Conservation (phyloP, 345 rosid genomes). For the Hirschfeldia incana region DNA sequence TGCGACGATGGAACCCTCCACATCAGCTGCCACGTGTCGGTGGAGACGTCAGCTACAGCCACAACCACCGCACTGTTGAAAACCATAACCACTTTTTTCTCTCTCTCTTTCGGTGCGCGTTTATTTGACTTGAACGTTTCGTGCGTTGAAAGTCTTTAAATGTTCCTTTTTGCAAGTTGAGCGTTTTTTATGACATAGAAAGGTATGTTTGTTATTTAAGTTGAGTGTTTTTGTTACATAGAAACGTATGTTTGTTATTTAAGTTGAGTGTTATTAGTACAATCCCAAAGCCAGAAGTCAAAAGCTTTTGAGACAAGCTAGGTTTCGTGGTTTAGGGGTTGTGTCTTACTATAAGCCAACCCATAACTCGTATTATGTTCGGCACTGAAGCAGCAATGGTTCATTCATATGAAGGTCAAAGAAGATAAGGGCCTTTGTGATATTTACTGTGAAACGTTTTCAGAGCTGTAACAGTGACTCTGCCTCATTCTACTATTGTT, state of each 20-base stretch:
- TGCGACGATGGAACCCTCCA: conserved; percentile 49
- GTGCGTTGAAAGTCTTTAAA: conserved; percentile 14
- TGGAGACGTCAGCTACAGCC: conserved; percentile 55
- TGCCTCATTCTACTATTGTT: conserved; percentile 9
- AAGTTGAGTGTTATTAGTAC: neutral
- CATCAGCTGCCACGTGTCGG: conserved; percentile 54
- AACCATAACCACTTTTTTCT: conserved; percentile 56
- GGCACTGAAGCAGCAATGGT: neutral
- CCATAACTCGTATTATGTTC: neutral
- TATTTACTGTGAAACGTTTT: neutral
- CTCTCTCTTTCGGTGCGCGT: neutral
- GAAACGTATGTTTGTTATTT: neutral
- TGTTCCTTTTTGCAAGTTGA: conserved; percentile 13
- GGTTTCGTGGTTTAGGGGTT: neutral
- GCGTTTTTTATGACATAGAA: neutral
- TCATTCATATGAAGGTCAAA: neutral
- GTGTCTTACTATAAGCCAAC: conserved; percentile 19
- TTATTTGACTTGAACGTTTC: conserved; percentile 17
- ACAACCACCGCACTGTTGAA: conserved; percentile 48
- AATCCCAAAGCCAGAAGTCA: conserved; percentile 23
- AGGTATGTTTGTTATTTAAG: neutral
- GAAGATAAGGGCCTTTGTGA: conserved; percentile 34
- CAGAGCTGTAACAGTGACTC: conserved; percentile 16
- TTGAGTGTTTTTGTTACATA: neutral
- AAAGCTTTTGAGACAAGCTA: conserved; percentile 5